Evolutionary conservation across 2,329 filamentous ascomycete species (phyloP), one percentile per base, ranked within the genome.

Genomic region (Aspergillus viridinutans): DNA sequence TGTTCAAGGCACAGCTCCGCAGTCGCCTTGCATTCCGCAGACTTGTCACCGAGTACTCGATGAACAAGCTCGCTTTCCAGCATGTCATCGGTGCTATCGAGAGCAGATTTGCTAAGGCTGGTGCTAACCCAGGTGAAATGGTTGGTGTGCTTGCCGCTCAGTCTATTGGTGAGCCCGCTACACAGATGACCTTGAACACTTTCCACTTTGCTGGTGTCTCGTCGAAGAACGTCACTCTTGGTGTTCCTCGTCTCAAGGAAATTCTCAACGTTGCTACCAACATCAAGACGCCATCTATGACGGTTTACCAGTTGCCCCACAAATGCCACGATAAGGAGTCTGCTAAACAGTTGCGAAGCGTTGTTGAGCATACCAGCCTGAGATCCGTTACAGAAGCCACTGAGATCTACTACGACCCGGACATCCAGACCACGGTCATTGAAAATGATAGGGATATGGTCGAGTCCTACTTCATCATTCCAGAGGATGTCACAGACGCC

Each of bases 191-290:
- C 1, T 80, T 99, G 59, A 99, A 99, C 80, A 99, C 94, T 25
- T 99, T 99, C 89, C 94, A 99, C 82, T 99, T 99, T 75, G 92
- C 94, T 75, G 94, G 94, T 96, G 92, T 99, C 59, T 96, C 95
- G 40, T 96, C 93, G 25, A 99, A 99, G 88, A 99, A 99, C 82
- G 93, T 99, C 55, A 99, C 94, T 0, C 87, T 99, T 50, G 94
- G 94, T 91, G 94, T 99, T 47, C 94, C 94, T 47, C 93, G 94
- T 86, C 85, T 99, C 51, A 99, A 99, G 83, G 94, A 99, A 80
- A 99, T 99, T 85, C 83, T 99, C 57, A 99, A 99, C 74, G 87
- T 99, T 58, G 94, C 95, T 0, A 92, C 89, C 66, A 95, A 97
- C 76, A 97, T 99, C 81, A 99, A 97, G 82, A 99, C 94, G 0